These are phyloP conservation scores for Fusarium avenaceum DNA, from an alignment of 2,329 filamentous ascomycete species.

Conservation along the genomic window DNA sequence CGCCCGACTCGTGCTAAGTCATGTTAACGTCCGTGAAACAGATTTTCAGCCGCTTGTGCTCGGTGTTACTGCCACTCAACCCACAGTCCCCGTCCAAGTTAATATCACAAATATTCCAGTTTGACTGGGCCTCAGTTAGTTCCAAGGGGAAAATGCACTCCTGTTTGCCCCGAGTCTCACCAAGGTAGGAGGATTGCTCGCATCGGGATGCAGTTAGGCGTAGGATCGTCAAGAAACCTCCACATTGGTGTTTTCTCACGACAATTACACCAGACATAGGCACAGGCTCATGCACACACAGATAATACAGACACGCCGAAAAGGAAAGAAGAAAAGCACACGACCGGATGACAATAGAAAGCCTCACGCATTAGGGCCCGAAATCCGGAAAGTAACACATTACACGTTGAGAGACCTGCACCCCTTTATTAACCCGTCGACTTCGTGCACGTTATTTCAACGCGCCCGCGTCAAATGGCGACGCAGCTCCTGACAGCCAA, in stretches of 20 bases:
- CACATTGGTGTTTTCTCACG: slow-evolving; percentile 20
- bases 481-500: slow-evolving; percentile 35
- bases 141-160: background rate
- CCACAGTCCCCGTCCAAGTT: slow-evolving; percentile 24
- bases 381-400: slow-evolving; percentile 39
- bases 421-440: slow-evolving; percentile 43
- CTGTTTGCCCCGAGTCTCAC: slow-evolving; percentile 11
- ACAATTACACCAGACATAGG: slow-evolving; percentile 24
- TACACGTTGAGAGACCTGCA: slow-evolving; percentile 35
- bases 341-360: slow-evolving; percentile 18
- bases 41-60: slow-evolving; percentile 43
- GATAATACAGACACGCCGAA: slow-evolving; percentile 22
- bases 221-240: slow-evolving; percentile 27
- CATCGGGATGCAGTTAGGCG: slow-evolving; percentile 17
- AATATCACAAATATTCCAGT: slow-evolving; percentile 15
- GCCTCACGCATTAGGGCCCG: slow-evolving; percentile 21
- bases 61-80: slow-evolving; percentile 35
- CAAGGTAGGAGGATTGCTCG: slow-evolving; percentile 23
- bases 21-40: slow-evolving; percentile 43
- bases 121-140: slow-evolving; percentile 6
- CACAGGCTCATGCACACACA: slow-evolving; percentile 24
- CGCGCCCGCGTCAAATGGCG: slow-evolving; percentile 48
- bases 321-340: slow-evolving; percentile 13
- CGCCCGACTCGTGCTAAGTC: slow-evolving; percentile 18
- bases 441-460: slow-evolving; percentile 35